Percentiles rank a stretch among this genome's conserved stretches.
Conservation (phyloP, 179 eudicot species). For the Camellia oleifera region DNA sequence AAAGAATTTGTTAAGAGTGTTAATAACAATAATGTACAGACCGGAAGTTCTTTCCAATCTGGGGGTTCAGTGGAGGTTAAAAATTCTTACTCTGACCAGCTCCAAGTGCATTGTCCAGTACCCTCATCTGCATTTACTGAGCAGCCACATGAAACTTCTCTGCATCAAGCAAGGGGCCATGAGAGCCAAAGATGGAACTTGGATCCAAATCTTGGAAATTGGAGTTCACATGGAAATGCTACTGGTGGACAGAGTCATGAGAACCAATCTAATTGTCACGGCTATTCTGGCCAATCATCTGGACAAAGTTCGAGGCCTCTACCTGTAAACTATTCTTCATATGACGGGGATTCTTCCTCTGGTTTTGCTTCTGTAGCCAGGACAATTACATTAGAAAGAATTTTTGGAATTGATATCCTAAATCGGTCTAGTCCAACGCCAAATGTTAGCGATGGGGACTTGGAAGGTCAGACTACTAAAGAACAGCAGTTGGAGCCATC, state of each 20-base stretch:
- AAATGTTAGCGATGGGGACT: conserved; percentile 19
- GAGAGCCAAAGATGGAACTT: conserved; percentile 16
- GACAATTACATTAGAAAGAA: conserved; percentile 33
- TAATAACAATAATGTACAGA: conserved; percentile 18
- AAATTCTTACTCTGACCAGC: conserved; percentile 10
- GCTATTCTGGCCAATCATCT: conserved; percentile 33
- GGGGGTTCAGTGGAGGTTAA: conserved; percentile 12
- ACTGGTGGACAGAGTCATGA: conserved; percentile 30
- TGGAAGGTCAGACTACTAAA: conserved; percentile 24
- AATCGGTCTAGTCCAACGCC: conserved; percentile 44
- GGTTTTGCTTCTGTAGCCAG: conserved; percentile 33
- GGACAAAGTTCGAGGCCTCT: conserved; percentile 38
- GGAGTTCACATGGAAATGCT: conserved; percentile 19
- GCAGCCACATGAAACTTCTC: conserved; percentile 16
- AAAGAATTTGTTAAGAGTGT: conserved; percentile 16
- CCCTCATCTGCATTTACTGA: conserved; percentile 10
- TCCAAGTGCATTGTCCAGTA: conserved; percentile 19
- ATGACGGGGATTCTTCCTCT: conserved; percentile 34
- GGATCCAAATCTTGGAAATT: conserved; percentile 18
- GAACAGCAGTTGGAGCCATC: conserved; percentile 28
- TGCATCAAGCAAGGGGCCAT: conserved; percentile 10
- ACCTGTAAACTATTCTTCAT: conserved; percentile 35
- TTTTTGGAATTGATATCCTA: conserved; percentile 26
- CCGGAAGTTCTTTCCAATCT: conserved; percentile 11
- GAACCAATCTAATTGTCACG: conserved; percentile 28